A percentile compares a stretch with the other conserved stretches of the same genome.
These are phyloP conservation scores for Trichophyton mentagrophytes DNA, from an alignment of 2,329 filamentous ascomycete genomes.

Conservation along the genomic window DNA sequence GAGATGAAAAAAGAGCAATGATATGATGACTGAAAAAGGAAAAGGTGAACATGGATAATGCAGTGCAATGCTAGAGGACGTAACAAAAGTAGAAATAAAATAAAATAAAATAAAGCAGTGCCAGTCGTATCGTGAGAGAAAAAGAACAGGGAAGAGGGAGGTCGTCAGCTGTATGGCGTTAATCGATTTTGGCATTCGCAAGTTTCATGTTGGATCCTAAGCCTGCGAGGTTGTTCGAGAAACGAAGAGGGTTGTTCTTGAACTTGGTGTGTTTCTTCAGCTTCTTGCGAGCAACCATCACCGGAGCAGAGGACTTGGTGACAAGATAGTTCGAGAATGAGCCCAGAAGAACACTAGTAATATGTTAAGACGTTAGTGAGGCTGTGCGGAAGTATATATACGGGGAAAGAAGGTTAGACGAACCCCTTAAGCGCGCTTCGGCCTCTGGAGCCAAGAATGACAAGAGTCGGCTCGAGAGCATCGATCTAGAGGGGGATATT, in stretches of 20 bases:
- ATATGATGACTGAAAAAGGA: background rate
- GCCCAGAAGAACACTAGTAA: conserved; percentile 67
- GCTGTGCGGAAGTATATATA: background rate
- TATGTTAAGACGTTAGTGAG: background rate
- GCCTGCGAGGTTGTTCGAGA: conserved; percentile 70
- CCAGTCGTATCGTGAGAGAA: background rate
- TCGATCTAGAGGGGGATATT: conserved; percentile 52
- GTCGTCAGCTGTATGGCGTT: conserved; percentile 5
- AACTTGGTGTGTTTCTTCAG: conserved; percentile 77
- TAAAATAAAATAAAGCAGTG: background rate
- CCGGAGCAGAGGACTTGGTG: conserved; percentile 88
- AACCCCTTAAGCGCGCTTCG: conserved; percentile 87
- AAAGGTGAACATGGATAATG: background rate
- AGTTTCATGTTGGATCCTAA: conserved; percentile 44
- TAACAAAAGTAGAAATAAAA: background rate
- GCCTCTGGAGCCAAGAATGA: conserved; percentile 83
- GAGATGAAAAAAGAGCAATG: background rate
- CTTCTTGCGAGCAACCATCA: conserved; percentile 93
- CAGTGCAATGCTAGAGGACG: background rate
- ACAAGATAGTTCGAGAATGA: conserved; percentile 97
- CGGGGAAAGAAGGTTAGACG: conserved; percentile 22
- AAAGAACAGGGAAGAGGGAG: too few species aligned
- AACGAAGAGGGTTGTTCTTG: conserved; percentile 54
- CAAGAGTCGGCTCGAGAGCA: conserved; percentile 75
- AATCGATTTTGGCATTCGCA: conserved; percentile 65